Percentiles rank a stretch among this genome's conserved stretches.
Evolutionary conservation across 176 grass and related monocot species (phyloP).

Genomic region (Echinochloa phyllopogon): DNA sequence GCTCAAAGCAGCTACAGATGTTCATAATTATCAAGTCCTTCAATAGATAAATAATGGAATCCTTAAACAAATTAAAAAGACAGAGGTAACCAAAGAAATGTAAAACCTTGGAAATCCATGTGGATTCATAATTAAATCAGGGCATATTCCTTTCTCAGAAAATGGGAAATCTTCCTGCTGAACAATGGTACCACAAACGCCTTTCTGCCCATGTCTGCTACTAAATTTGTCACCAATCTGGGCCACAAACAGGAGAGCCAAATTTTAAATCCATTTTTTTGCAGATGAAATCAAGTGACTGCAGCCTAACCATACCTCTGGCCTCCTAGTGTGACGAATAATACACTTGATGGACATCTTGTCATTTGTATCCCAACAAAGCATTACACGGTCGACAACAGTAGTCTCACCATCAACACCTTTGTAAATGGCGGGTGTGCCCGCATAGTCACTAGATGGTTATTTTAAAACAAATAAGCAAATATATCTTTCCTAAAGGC

Average conservation of each 20-base stretch:
- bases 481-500: not conserved
- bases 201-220: constrained; percentile 98
- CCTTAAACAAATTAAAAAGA: constrained; percentile 35
- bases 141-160: constrained; percentile 85
- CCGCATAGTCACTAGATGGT: constrained; percentile 61
- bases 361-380: constrained; percentile 85
- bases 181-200: constrained; percentile 97
- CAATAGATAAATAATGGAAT: not conserved
- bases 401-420: constrained; percentile 93
- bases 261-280: constrained; percentile 28
- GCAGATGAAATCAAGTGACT: constrained; percentile 35
- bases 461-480: not conserved
- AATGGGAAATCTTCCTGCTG: constrained; percentile 98
- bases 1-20: not conserved
- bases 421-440: constrained; percentile 66
- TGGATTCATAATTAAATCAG: constrained; percentile 98
- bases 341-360: constrained; percentile 94
- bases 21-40: too few relatives aligned
- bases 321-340: constrained; percentile 83
- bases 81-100: constrained; percentile 21
- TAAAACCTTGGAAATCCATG: constrained; percentile 94
- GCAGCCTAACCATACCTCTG: constrained; percentile 59
- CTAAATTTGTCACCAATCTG: constrained; percentile 99
- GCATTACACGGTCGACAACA: constrained; percentile 85
- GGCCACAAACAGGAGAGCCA: constrained; percentile 21